A percentile compares a stretch with the other conserved stretches of the same genome.
Evolutionary conservation across 2,329 filamentous ascomycete genomes (phyloP).

Genomic region (Aspergillus floridensis): DNA sequence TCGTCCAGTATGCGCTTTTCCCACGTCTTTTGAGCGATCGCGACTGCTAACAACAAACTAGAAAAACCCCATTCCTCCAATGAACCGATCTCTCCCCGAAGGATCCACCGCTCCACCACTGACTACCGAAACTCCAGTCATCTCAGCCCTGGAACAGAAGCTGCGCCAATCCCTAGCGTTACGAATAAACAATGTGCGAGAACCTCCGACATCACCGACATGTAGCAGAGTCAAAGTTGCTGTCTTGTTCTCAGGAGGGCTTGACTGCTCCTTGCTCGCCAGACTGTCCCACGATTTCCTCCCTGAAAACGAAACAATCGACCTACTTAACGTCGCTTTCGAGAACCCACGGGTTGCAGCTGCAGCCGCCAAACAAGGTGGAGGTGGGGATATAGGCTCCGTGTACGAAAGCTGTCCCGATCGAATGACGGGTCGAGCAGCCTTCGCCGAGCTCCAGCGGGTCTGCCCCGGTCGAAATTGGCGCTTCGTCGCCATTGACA

Average conservation of each 20-base stretch:
- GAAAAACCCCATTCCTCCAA: conserved; percentile 44
- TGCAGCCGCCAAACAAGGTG: conserved; percentile 48
- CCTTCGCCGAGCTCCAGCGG: conserved; percentile 68
- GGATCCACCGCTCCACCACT: conserved; percentile 27
- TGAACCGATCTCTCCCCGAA: conserved; percentile 42
- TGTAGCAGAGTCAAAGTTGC: conserved; percentile 54
- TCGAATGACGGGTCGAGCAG: conserved; percentile 77
- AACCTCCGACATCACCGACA: conserved; percentile 45
- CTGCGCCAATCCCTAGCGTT: conserved; percentile 62
- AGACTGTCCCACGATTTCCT: conserved; percentile 75
- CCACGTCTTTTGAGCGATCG: neutral
- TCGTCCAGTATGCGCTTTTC: conserved; percentile 1
- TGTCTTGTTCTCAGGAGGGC: conserved; percentile 86
- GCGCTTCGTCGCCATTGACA: conserved; percentile 77
- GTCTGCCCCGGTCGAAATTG: conserved; percentile 70
- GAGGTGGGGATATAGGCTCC: conserved; percentile 19
- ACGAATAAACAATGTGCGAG: conserved; percentile 65
- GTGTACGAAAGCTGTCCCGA: conserved; percentile 84
- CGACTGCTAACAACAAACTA: conserved; percentile 19
- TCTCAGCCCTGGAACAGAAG: conserved; percentile 53
- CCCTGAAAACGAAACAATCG: conserved; percentile 66
- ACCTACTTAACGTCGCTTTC: conserved; percentile 93
- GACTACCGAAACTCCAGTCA: conserved; percentile 47
- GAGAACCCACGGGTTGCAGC: conserved; percentile 78
- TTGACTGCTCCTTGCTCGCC: conserved; percentile 88